Conservation (phyloP, 2,329 filamentous ascomycete species). For the Beauveria varroae region DNA sequence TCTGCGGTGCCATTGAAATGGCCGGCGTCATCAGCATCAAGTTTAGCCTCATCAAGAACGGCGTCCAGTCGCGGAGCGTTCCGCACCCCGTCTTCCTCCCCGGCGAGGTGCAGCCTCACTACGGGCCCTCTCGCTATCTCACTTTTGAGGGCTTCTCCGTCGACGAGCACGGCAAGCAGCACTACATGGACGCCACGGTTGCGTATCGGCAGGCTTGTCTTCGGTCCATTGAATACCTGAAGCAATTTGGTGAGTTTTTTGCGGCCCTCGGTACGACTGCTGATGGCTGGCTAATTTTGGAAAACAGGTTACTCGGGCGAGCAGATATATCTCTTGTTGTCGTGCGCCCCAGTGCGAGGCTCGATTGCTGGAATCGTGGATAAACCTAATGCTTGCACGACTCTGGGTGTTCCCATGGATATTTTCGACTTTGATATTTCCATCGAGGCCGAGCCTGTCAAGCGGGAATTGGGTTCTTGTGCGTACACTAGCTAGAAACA, state of each 20-base stretch:
- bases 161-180: slow-evolving; percentile 80
- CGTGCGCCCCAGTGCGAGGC: slow-evolving; percentile 79
- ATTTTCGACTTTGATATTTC: slow-evolving; percentile 93
- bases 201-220: slow-evolving; percentile 79
- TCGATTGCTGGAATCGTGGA: slow-evolving; percentile 87
- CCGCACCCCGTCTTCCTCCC: slow-evolving; percentile 81
- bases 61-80: slow-evolving; percentile 65
- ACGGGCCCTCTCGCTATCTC: slow-evolving; percentile 68
- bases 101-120: slow-evolving; percentile 81
- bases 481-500: slow-evolving; percentile 5
- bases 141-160: slow-evolving; percentile 90
- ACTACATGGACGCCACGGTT: slow-evolving; percentile 79
- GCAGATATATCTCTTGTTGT: slow-evolving; percentile 79
- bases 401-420: slow-evolving; percentile 80
- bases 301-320: too few relatives aligned
- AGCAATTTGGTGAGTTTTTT: slow-evolving; percentile 23
- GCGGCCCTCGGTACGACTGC: too few relatives aligned
- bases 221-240: slow-evolving; percentile 33
- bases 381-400: slow-evolving; percentile 87
- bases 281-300: too few relatives aligned
- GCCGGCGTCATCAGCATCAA: slow-evolving; percentile 86
- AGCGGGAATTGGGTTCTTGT: slow-evolving; percentile 17
- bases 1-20: slow-evolving; percentile 90
- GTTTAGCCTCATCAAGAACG: slow-evolving; percentile 78
- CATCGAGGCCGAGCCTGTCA: slow-evolving; percentile 17